phyloP scores from a whole-genome alignment of 352 stramenopile genomes.

The Phytophthora megakarya region DNA sequence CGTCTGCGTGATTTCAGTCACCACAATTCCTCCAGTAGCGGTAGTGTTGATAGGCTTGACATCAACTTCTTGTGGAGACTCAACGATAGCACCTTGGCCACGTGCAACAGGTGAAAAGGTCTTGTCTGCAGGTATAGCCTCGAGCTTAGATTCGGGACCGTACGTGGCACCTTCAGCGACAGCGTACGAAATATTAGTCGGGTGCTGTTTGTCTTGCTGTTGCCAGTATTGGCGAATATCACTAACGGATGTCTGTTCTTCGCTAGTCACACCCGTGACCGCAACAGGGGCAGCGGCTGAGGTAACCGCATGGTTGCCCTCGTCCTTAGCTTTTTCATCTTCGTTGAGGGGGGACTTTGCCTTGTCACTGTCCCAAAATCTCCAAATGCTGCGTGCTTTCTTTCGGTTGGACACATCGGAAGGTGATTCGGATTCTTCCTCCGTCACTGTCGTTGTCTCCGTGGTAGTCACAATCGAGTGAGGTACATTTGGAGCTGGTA shows the following conservation, averaged over 20 bases:
- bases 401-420: conserved; percentile 17
- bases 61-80: background rate
- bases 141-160: conserved; percentile 18
- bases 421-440: conserved; percentile 6
- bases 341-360: conserved; percentile 8
- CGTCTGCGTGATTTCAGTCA: conserved; percentile 20
- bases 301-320: background rate
- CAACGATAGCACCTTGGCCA: background rate
- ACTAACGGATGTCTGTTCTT: background rate
- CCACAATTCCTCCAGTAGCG: background rate
- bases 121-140: conserved; percentile 11
- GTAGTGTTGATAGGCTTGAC: too few species aligned
- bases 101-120: conserved; percentile 1
- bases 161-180: conserved; percentile 12
- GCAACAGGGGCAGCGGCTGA: background rate
- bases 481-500: background rate
- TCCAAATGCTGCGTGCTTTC: conserved; percentile 32
- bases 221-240: conserved; percentile 17
- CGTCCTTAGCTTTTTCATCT: background rate
- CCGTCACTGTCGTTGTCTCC: background rate
- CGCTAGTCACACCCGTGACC: background rate
- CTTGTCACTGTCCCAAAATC: conserved; percentile 29
- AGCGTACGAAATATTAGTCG: conserved; percentile 9
- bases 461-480: background rate
- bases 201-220: conserved; percentile 11